Evolutionary conservation across 495 filamentous ascomycete genomes (phyloP).

Genomic region (Trypethelium eluteriae): DNA sequence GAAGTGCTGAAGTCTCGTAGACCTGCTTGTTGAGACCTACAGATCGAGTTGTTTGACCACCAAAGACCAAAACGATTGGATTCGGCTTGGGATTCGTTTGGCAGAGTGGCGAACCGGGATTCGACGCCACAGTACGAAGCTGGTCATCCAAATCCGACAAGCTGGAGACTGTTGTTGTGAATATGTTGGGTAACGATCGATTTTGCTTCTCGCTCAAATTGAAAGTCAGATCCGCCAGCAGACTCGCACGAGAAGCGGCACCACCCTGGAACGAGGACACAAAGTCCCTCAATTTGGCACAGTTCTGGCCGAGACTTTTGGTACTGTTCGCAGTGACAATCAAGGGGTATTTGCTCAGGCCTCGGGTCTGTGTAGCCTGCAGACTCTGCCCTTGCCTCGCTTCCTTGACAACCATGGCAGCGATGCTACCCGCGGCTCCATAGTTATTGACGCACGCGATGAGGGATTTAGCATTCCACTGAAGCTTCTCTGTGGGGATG

Average conservation of each 20-base stretch:
- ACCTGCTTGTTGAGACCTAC: neutral
- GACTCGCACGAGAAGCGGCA: neutral
- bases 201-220: neutral
- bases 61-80: neutral
- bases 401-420: neutral
- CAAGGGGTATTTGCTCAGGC: neutral
- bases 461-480: neutral
- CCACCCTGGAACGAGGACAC: neutral
- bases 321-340: neutral
- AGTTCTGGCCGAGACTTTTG: neutral
- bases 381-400: neutral
- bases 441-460: neutral
- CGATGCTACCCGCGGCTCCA: neutral
- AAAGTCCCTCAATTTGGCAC: neutral
- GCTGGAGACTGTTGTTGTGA: neutral
- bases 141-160: neutral
- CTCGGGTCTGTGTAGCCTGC: neutral
- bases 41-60: neutral
- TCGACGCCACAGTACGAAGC: neutral
- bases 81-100: neutral
- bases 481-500: neutral
- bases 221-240: neutral
- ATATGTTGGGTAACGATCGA: neutral
- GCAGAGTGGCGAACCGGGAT: neutral
- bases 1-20: neutral